Conservation (phyloP, 2,329 filamentous ascomycete species). For the Monilinia fructigena region DNA sequence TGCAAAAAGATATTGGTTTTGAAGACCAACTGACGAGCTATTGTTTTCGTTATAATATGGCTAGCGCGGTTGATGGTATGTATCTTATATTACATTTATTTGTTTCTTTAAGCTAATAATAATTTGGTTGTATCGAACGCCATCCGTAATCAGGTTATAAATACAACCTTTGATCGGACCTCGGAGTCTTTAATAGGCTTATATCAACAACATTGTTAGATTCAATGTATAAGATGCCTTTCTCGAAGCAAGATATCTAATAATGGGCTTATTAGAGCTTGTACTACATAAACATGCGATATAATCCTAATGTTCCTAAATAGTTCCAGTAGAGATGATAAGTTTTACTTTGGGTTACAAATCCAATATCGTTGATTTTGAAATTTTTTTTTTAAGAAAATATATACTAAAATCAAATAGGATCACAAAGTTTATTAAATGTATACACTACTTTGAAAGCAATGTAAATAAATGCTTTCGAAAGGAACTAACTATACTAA, state of each 20-base stretch:
- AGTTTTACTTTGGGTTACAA: conserved; percentile 2
- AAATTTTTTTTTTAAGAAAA: conserved; percentile 24
- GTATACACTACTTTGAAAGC: conserved; percentile 18
- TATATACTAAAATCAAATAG: conserved; percentile 26
- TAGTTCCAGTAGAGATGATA: conserved; percentile 24
- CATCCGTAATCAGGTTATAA: conserved; percentile 16
- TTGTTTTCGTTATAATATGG: neutral
- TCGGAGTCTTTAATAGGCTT: conserved; percentile 29
- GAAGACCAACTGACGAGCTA: neutral
- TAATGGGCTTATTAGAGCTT: conserved; percentile 30
- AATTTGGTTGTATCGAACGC: conserved; percentile 25
- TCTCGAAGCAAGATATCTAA: conserved; percentile 31
- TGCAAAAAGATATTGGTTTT: too few relatives aligned
- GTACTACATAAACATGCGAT: conserved; percentile 33
- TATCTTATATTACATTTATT: neutral
- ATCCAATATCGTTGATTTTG: conserved; percentile 29
- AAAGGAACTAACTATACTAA: conserved; percentile 25
- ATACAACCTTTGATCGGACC: conserved; percentile 27
- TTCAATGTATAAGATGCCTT: conserved; percentile 32
- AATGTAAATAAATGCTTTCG: conserved; percentile 25
- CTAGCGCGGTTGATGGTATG: too few relatives aligned
- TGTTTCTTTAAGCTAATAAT: conserved; percentile 23
- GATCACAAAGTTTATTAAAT: conserved; percentile 32
- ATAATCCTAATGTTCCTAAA: conserved; percentile 28
- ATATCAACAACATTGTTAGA: conserved; percentile 29